Conservation (phyloP, 768 basidiomycete species). For the Pleurotus platypus region DNA sequence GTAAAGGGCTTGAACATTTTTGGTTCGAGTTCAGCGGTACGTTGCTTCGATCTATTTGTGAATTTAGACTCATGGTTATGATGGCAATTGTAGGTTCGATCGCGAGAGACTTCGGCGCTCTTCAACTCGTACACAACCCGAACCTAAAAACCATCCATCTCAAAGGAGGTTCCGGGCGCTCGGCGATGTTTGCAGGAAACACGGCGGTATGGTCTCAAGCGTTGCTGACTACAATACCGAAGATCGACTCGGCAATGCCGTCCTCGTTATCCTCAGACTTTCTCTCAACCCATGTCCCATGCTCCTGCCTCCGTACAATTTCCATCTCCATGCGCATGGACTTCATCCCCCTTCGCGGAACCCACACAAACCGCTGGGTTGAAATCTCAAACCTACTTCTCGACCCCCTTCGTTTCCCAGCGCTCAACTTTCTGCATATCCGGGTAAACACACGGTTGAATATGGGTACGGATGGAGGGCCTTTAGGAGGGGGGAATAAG, state of each 20-base stretch:
- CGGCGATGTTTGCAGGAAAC: constrained; percentile 7
- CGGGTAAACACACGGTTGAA: background rate
- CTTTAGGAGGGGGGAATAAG: background rate
- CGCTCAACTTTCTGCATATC: background rate
- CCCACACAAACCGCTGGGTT: constrained; percentile 1
- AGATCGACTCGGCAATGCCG: background rate
- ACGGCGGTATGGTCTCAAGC: constrained; percentile 6
- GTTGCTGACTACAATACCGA: background rate
- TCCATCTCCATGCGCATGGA: constrained; percentile 2
- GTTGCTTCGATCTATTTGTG: background rate
- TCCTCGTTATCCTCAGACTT: no score
- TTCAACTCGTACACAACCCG: constrained; percentile 3
- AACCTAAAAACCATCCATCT: constrained; percentile 1
- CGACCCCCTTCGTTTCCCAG: background rate
- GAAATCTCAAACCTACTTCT: background rate
- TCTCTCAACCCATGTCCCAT: no score
- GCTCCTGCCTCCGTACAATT: background rate
- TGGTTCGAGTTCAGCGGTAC: background rate
- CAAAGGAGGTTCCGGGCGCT: constrained; percentile 2
- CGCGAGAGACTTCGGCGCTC: background rate
- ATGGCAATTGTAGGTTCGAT: background rate
- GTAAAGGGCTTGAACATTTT: background rate
- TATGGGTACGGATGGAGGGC: background rate
- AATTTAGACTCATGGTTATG: background rate
- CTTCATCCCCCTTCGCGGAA: constrained; percentile 7